Evolutionary conservation across 495 filamentous ascomycete genomes (phyloP).

Genomic region (Penicillium coffeae): DNA sequence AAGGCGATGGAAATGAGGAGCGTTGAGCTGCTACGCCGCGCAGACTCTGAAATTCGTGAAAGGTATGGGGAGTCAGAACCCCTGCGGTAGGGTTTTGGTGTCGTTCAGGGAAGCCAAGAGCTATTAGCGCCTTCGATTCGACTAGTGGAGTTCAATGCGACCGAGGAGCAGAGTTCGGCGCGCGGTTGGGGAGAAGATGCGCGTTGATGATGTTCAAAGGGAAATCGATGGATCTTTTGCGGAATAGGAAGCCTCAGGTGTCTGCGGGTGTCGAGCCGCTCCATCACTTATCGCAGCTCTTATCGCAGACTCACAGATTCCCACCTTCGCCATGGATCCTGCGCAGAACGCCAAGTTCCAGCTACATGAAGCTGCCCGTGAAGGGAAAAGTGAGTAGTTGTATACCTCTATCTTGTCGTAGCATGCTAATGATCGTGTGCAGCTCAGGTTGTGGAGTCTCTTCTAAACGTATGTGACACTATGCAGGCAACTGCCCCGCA

Average conservation of each 20-base stretch:
- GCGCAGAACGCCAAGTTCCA: slow-evolving; percentile 61
- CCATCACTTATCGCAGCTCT: slow-evolving; percentile 30
- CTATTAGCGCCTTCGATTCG: neutral
- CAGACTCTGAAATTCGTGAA: slow-evolving; percentile 2
- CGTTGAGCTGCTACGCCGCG: neutral
- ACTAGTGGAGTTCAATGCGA: neutral
- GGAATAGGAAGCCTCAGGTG: slow-evolving; percentile 11
- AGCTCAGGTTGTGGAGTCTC: slow-evolving; percentile 70
- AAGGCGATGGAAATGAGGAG: neutral
- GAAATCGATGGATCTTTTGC: slow-evolving; percentile 6
- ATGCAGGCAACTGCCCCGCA: slow-evolving; percentile 31
- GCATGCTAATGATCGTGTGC: slow-evolving; percentile 6
- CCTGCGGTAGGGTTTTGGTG: slow-evolving; percentile 4
- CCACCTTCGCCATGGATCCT: slow-evolving; percentile 34
- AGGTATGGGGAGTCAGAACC: slow-evolving; percentile 16
- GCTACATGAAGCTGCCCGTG: slow-evolving; percentile 83
- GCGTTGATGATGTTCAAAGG: neutral
- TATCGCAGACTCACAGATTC: slow-evolving; percentile 12
- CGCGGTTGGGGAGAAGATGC: neutral
- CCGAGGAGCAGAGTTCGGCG: neutral
- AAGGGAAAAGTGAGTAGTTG: slow-evolving; percentile 69
- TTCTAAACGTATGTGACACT: slow-evolving; percentile 61
- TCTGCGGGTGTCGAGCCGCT: slow-evolving; percentile 12
- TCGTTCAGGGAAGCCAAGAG: neutral
- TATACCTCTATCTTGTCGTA: neutral